Evolutionary conservation across 2,329 filamentous ascomycete genomes (phyloP).

Genomic region (Penicillium nordicum): DNA sequence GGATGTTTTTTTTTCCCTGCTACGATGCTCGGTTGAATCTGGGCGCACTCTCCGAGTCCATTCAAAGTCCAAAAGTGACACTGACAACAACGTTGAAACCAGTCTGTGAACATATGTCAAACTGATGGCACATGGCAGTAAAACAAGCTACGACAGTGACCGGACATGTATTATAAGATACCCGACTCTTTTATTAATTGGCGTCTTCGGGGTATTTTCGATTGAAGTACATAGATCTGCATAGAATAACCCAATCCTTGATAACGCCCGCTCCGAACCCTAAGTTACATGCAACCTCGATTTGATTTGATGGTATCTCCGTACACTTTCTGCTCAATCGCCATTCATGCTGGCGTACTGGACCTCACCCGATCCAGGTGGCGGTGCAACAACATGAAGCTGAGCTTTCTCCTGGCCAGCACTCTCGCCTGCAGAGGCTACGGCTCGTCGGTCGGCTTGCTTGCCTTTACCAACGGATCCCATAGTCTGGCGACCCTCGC

Average conservation of each 20-base stretch:
- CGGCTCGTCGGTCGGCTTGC: conserved; percentile 31
- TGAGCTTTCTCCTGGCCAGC: conserved; percentile 39
- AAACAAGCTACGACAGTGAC: conserved; percentile 1
- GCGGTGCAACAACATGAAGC: conserved; percentile 61
- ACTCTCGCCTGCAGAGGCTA: conserved; percentile 41
- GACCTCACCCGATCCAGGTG: conserved; percentile 73
- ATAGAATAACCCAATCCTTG: conserved; percentile 26
- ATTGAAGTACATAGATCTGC: conserved; percentile 26
- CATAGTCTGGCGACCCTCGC: conserved; percentile 66
- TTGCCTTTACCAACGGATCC: conserved; percentile 44
- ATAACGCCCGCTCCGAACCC: conserved; percentile 36
- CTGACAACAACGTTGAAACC: neutral
- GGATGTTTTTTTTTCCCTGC: neutral
- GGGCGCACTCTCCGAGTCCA: conserved; percentile 2
- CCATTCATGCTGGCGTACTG: conserved; percentile 83
- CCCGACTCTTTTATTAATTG: conserved; percentile 34
- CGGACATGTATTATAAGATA: conserved; percentile 39
- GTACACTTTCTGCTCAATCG: conserved; percentile 53
- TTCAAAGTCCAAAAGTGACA: neutral
- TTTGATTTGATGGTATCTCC: conserved; percentile 22
- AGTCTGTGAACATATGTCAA: neutral
- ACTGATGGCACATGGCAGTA: neutral
- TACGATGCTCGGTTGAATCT: neutral
- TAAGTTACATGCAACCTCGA: conserved; percentile 24
- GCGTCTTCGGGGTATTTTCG: conserved; percentile 35